A percentile compares a stretch with the other conserved stretches of the same genome.
phyloP scores from a whole-genome alignment of 768 basidiomycete species.

The Suillus clintonianus region DNA sequence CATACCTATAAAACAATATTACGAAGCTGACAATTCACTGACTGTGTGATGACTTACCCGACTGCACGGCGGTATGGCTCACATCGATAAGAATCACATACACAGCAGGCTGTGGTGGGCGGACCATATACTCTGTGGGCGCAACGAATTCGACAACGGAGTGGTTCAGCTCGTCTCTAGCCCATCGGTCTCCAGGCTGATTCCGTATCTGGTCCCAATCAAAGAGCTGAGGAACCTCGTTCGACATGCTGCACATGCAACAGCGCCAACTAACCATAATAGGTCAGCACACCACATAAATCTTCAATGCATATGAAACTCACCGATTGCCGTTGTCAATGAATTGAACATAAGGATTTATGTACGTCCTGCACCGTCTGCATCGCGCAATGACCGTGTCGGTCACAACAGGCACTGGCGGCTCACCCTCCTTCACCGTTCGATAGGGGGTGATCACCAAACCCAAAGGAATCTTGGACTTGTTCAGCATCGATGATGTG shows the following conservation, averaged over 20 bases:
- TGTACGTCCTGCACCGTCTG: conserved; percentile 93
- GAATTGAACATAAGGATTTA: conserved; percentile 97
- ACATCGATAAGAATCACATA: conserved; percentile 98
- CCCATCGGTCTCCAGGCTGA: conserved; percentile 94
- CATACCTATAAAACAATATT: conserved; percentile 64
- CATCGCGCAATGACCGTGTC: conserved; percentile 97
- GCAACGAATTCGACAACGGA: conserved; percentile 96
- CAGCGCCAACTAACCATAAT: conserved; percentile 82
- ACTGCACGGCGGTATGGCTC: conserved; percentile 87
- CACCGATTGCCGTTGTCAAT: conserved; percentile 95
- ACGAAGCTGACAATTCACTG: background rate
- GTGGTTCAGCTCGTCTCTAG: conserved; percentile 89
- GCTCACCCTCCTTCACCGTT: conserved; percentile 79
- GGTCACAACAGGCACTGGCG: conserved; percentile 83
- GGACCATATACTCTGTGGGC: conserved; percentile 99
- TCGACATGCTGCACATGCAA: conserved; percentile 98
- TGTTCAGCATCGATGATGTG: conserved; percentile 81
- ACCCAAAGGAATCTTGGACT: conserved; percentile 89
- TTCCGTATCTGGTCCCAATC: conserved; percentile 97
- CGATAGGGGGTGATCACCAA: conserved; percentile 91
- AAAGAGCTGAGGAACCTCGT: conserved; percentile 97
- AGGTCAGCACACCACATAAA: conserved; percentile 9
- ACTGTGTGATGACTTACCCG: conserved; percentile 51
- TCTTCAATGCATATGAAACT: conserved; percentile 18
- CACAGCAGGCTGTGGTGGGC: conserved; percentile 95